Evolutionary conservation across 2,329 filamentous ascomycete species (phyloP).

Genomic region (Rhynchosporium secalis): DNA sequence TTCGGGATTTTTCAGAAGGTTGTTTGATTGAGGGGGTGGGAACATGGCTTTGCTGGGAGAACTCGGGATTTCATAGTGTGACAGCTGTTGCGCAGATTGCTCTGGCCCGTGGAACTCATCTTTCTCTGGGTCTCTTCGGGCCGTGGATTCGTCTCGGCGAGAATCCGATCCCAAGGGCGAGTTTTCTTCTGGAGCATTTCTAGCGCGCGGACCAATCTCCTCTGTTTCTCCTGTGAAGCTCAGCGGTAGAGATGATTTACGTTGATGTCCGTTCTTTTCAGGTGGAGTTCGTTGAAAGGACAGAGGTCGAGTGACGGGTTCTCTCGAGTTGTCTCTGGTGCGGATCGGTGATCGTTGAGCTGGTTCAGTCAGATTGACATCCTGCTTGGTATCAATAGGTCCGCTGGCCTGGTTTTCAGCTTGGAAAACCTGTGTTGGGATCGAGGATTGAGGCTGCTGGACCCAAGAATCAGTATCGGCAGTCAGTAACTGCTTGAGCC

Average conservation of each 20-base stretch:
- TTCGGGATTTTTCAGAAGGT: conserved; percentile 20
- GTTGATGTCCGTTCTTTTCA: background rate
- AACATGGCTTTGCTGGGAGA: conserved; percentile 3
- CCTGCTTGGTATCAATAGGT: background rate
- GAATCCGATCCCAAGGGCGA: background rate
- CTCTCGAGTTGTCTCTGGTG: background rate
- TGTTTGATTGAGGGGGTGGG: conserved; percentile 12
- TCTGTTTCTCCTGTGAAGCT: conserved; percentile 3
- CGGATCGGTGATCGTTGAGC: background rate
- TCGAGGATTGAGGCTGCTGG: background rate
- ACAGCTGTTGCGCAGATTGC: background rate
- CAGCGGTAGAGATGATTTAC: conserved; percentile 2
- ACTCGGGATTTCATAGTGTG: background rate
- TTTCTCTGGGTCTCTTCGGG: conserved; percentile 8
- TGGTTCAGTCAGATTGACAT: background rate
- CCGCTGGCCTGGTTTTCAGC: background rate
- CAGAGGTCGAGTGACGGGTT: background rate
- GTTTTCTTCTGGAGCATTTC: background rate
- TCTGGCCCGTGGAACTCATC: background rate
- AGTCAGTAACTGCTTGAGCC: background rate
- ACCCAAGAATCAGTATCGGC: background rate
- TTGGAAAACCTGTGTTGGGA: background rate
- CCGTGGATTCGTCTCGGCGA: background rate
- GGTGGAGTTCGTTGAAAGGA: conserved; percentile 14
- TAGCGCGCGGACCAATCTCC: background rate